Conservation (phyloP, 805 yeast species). For the Kuraishia cidri region DNA sequence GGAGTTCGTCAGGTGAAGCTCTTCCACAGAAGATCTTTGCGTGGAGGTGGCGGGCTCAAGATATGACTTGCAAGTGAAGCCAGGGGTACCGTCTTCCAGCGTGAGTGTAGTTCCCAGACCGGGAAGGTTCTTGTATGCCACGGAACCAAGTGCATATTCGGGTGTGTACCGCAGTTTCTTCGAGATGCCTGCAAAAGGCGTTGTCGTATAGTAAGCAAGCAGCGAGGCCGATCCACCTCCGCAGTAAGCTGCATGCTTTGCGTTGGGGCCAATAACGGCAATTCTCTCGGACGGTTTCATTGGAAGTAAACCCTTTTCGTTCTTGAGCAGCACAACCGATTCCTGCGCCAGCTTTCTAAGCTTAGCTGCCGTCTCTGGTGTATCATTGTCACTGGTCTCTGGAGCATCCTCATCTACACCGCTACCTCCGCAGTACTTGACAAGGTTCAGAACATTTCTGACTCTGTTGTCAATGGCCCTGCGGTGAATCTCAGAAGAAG, state of each 20-base stretch:
- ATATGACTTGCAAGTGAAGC: conserved; percentile 15
- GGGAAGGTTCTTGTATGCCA: too few species aligned
- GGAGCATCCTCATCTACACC: conserved; percentile 32
- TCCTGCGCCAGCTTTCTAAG: conserved; percentile 40
- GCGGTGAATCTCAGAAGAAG: conserved; percentile 28
- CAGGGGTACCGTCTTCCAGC: conserved; percentile 11
- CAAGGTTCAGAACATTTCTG: conserved; percentile 33
- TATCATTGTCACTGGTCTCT: conserved; percentile 28
- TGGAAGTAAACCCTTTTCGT: conserved; percentile 38
- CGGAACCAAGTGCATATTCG: too few species aligned
- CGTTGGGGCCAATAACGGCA: conserved; percentile 56
- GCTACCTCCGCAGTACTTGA: conserved; percentile 30
- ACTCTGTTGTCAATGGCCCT: conserved; percentile 39
- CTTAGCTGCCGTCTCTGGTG: conserved; percentile 33
- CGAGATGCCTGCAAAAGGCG: conserved; percentile 38
- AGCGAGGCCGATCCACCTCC: conserved; percentile 61
- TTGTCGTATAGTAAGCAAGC: conserved; percentile 33
- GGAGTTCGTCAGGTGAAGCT: conserved; percentile 10
- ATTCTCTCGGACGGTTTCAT: conserved; percentile 27
- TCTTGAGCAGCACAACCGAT: conserved; percentile 45
- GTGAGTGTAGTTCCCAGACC: conserved; percentile 9
- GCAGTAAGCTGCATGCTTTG: conserved; percentile 35
- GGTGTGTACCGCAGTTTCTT: too few species aligned
- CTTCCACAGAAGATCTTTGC: too few species aligned
- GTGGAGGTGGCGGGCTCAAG: conserved; percentile 10